A percentile compares a stretch with the other conserved stretches of the same genome.
Evolutionary conservation across 2,329 filamentous ascomycete species (phyloP).

Genomic region (Trichoderma afroharzianum): DNA sequence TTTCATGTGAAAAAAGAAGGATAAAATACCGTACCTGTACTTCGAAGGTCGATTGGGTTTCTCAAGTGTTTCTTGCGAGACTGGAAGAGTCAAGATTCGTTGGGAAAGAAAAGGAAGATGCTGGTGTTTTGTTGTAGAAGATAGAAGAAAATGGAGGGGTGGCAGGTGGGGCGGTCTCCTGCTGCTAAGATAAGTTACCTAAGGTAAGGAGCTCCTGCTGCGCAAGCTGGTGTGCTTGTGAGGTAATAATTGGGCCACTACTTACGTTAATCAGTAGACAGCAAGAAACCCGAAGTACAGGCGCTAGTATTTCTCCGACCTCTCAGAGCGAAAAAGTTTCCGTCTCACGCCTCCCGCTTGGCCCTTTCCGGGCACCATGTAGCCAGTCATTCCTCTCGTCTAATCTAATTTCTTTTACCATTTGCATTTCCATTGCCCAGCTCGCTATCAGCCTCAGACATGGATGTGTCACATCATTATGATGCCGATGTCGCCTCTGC

Average conservation of each 20-base stretch:
- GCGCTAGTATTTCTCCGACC: constrained; percentile 14
- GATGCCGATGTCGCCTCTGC: constrained; percentile 32
- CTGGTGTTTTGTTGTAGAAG: constrained; percentile 12
- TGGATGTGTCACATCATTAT: constrained; percentile 9
- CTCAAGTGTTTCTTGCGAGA: constrained; percentile 8
- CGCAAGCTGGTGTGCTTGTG: constrained; percentile 7
- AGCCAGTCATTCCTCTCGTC: not conserved
- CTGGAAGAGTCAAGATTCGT: not conserved
- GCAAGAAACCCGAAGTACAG: not conserved
- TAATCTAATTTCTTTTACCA: constrained; percentile 6
- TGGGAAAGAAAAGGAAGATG: constrained; percentile 4
- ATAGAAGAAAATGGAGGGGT: constrained; percentile 18
- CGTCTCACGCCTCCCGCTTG: not conserved
- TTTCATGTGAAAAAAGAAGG: not conserved
- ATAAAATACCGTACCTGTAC: constrained; percentile 4
- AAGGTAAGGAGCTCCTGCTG: not conserved
- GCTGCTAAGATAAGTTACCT: constrained; percentile 7
- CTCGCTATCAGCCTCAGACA: not conserved
- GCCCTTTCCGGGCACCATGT: constrained; percentile 2
- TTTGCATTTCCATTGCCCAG: not conserved
- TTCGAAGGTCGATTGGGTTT: constrained; percentile 11
- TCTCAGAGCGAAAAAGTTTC: not conserved
- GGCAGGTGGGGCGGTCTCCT: constrained; percentile 12
- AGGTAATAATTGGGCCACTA: constrained; percentile 13
- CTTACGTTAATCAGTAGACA: constrained; percentile 15